Evolutionary conservation across 2,329 filamentous ascomycete genomes (phyloP), one percentile per base, ranked within the genome.

Genomic region (Fusarium pilosicola): DNA sequence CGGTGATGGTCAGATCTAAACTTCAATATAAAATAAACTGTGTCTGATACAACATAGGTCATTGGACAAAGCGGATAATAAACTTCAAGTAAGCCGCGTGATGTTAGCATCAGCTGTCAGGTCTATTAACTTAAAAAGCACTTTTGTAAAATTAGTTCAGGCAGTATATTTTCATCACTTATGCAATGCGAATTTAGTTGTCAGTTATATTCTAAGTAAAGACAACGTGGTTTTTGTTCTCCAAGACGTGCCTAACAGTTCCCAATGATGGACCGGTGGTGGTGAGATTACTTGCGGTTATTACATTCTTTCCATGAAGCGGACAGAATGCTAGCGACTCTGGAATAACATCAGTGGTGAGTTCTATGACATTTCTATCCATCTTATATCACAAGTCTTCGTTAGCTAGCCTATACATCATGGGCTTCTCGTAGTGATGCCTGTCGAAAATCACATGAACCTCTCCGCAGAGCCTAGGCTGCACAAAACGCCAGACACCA

Each of bases 401-500:
- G n/a, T 24, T 4, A 24, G n/a, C n/a, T 14, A 15, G 41, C 9
- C n/a, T 24, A 9, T 11, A 17, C 8, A 24, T 11, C n/a, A 42
- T n/a, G n/a, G 17, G 6, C 41, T 24, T 42, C n/a, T 24, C 9
- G 14, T 6, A 42, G 14, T n/a, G 17, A 17, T 9, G 5, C 6
- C n/a, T 42, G n/a, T 11, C 5, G 39, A 42, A 42, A 24, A 17
- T 15, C n/a, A 24, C 41, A 24, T 4, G 5, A 5, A 24, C 15
- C 14, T 17, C 8, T 8, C 14, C n/a, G 10, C 2, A 10, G 41
- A 4, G 7, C 1, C 9, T 10, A 17, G n/a, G 2, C n/a, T 42
- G 9, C n/a, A 24, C n/a, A 15, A 42, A 24, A 15, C 14, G 14
- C n/a, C n/a, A 24, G 14, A 24, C n/a, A 42, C 6, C 14, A 42